Conservation (phyloP, 2,329 filamentous ascomycete genomes). For the Colletotrichum truncatum region DNA sequence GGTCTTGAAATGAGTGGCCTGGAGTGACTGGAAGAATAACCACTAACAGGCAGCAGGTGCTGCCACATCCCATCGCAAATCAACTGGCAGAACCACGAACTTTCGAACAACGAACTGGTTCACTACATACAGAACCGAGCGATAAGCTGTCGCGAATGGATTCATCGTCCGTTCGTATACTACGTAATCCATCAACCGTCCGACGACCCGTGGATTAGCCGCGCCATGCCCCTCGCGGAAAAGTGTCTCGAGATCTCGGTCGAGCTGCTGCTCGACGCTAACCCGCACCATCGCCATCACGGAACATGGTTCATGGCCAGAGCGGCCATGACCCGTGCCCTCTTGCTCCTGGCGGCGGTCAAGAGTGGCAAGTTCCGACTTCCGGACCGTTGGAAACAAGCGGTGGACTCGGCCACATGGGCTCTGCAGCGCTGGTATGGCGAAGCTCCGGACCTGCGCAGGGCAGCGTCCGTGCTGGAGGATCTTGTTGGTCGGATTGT, state of each 20-base stretch:
- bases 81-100: conserved; percentile 16
- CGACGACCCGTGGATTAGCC: conserved; percentile 18
- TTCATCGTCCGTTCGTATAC: conserved; percentile 42
- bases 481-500: conserved; percentile 15
- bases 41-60: too few relatives aligned
- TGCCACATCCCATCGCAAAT: conserved; percentile 32
- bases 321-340: conserved; percentile 31
- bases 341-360: conserved; percentile 39
- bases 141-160: conserved; percentile 36
- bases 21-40: too few relatives aligned
- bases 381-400: conserved; percentile 34
- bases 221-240: conserved; percentile 31
- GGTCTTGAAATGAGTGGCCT: too few relatives aligned
- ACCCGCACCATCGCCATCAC: conserved; percentile 41
- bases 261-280: conserved; percentile 32
- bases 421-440: conserved; percentile 33
- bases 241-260: conserved; percentile 35
- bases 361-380: conserved; percentile 29
- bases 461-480: conserved; percentile 22
- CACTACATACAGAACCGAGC: conserved; percentile 35
- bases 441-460: conserved; percentile 32
- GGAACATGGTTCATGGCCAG: conserved; percentile 40
- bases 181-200: conserved; percentile 35
- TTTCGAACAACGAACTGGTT: conserved; percentile 31
- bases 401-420: conserved; percentile 31